Conservation (phyloP, 495 filamentous ascomycete genomes). For the Aspergillus olivimuriae region DNA sequence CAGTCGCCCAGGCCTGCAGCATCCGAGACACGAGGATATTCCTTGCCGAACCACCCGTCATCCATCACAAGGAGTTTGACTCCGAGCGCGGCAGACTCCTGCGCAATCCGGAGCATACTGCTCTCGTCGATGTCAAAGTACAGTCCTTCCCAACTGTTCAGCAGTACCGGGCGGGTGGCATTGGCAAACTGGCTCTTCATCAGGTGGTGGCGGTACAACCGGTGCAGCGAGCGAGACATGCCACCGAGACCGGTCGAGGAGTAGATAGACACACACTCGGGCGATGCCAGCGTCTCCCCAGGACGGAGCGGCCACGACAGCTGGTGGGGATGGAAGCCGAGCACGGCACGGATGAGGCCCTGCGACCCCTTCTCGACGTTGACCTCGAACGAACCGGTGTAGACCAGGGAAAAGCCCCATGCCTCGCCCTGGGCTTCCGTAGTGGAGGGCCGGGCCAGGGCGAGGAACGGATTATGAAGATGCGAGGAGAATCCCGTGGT, state of each 20-base stretch:
- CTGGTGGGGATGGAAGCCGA: slow-evolving; percentile 46
- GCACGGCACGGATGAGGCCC: slow-evolving; percentile 42
- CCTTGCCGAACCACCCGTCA: slow-evolving; percentile 52
- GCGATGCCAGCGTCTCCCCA: slow-evolving; percentile 43
- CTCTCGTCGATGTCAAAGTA: slow-evolving; percentile 42
- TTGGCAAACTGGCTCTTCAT: slow-evolving; percentile 46
- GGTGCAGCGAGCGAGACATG: slow-evolving; percentile 48
- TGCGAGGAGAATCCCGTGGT: slow-evolving; percentile 48
- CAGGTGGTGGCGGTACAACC: slow-evolving; percentile 48
- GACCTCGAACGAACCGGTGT: slow-evolving; percentile 46
- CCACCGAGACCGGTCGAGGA: slow-evolving; percentile 46
- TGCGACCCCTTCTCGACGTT: slow-evolving; percentile 50
- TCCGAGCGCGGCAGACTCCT: slow-evolving; percentile 45
- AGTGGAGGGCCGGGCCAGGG: slow-evolving; percentile 40
- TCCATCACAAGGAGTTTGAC: slow-evolving; percentile 49
- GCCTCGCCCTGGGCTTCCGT: slow-evolving; percentile 47
- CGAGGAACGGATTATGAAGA: slow-evolving; percentile 49
- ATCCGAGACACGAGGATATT: slow-evolving; percentile 46
- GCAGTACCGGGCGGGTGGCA: slow-evolving; percentile 39
- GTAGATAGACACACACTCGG: slow-evolving; percentile 48
- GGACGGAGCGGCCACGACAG: slow-evolving; percentile 40
- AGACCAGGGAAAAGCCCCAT: slow-evolving; percentile 50
- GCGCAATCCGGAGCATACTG: slow-evolving; percentile 39
- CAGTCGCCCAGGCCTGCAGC: slow-evolving; percentile 49
- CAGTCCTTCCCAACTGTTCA: slow-evolving; percentile 56